Evolutionary conservation across 2,329 filamentous ascomycete species (phyloP).

Genomic region (Colletotrichum sp.): DNA sequence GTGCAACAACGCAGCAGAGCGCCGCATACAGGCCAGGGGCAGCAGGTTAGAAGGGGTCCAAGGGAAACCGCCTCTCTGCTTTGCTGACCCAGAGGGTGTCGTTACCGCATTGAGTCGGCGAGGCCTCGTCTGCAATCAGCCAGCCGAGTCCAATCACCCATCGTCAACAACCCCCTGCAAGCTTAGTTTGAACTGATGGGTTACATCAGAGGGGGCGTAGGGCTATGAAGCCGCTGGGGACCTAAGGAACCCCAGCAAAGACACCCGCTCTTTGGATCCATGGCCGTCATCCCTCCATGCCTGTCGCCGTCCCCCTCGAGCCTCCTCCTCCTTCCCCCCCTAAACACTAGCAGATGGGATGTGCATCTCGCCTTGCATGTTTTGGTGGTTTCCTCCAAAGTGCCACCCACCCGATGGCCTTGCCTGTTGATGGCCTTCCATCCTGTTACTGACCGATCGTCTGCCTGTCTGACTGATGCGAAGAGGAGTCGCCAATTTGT

Average conservation of each 20-base stretch:
- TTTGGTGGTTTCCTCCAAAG: constrained; percentile 19
- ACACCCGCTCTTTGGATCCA: constrained; percentile 2
- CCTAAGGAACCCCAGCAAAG: neutral
- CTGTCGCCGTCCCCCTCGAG: neutral
- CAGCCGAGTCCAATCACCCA: neutral
- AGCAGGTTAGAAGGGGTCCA: constrained; percentile 7
- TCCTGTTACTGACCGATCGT: neutral
- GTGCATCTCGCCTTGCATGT: constrained; percentile 20
- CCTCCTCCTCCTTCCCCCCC: neutral
- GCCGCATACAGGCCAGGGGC: neutral
- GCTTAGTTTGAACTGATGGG: neutral
- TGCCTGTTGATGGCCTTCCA: neutral
- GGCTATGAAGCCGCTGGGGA: neutral
- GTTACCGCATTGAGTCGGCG: constrained; percentile 5
- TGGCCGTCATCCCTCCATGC: constrained; percentile 1
- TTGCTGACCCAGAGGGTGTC: neutral
- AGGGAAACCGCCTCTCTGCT: neutral
- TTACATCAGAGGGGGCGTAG: neutral
- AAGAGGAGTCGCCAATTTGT: constrained; percentile 23
- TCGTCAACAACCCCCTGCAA: neutral
- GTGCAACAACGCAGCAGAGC: constrained; percentile 10
- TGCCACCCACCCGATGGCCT: constrained; percentile 6
- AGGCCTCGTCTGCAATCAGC: neutral
- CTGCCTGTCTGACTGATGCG: neutral
- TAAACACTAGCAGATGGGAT: constrained; percentile 12